These are phyloP conservation scores for Chytriomyces sp. DNA, from an alignment of 192 early-diverging fungal genomes.

Conservation along the genomic window DNA sequence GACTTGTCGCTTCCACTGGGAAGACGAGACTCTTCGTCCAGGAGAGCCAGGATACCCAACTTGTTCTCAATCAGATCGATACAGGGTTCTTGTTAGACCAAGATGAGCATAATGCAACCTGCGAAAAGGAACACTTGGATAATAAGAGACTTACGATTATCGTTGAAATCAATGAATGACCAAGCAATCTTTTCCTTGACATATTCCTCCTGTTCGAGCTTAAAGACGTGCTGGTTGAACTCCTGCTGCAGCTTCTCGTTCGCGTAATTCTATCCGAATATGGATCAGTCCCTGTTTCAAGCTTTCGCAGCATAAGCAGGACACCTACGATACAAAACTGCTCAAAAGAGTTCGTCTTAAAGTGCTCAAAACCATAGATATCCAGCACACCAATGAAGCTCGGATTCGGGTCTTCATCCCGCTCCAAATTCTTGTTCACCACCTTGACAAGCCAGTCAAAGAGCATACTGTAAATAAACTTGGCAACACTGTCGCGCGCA, in stretches of 20 bases:
- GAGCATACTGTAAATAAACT: conserved; percentile 93
- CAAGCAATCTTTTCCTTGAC: conserved; percentile 94
- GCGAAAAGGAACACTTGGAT: too few species aligned
- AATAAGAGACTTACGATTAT: too few species aligned
- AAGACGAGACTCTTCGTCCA: conserved; percentile 90
- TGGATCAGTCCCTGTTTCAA: neutral
- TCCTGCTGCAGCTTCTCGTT: conserved; percentile 99
- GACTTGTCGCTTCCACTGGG: conserved; percentile 85
- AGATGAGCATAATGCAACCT: too few species aligned
- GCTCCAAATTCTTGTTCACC: conserved; percentile 78
- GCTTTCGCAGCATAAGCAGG: neutral
- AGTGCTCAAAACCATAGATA: conserved; percentile 99
- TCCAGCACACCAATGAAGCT: conserved; percentile 97
- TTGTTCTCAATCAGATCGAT: conserved; percentile 98
- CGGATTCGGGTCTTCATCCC: conserved; percentile 42
- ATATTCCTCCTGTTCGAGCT: conserved; percentile 98
- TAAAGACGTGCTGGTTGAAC: conserved; percentile 98
- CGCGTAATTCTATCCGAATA: conserved; percentile 64
- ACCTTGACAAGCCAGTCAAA: conserved; percentile 96
- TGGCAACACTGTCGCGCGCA: conserved; percentile 91
- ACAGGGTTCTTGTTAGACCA: too few species aligned
- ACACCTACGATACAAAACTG: conserved; percentile 87
- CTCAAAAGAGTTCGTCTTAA: conserved; percentile 99
- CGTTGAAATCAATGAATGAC: conserved; percentile 98
- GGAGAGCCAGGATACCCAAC: conserved; percentile 89